A percentile compares a stretch with the other conserved stretches of the same genome.
These are phyloP conservation scores for Avicennia marina DNA, from an alignment of 257 asterid species.

Conservation along the genomic window DNA sequence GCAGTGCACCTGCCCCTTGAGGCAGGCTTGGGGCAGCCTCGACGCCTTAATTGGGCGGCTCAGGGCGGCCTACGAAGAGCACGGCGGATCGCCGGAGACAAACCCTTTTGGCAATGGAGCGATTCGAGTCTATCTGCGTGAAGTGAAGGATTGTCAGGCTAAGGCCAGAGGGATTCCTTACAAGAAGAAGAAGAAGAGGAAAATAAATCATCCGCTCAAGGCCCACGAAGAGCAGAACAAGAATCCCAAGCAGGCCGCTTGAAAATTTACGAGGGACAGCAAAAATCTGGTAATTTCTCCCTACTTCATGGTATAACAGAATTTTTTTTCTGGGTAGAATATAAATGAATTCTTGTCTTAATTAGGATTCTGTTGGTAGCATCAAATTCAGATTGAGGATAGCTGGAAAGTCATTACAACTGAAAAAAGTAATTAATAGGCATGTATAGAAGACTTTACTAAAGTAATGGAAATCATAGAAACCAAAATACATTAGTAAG, in stretches of 20 bases:
- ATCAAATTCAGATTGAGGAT: neutral
- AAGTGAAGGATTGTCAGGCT: conserved; percentile 84
- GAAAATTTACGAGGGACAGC: neutral
- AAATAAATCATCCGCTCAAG: conserved; percentile 19
- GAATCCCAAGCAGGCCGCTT: conserved; percentile 36
- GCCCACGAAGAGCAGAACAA: conserved; percentile 29
- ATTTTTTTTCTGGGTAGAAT: neutral
- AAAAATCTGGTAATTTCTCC: conserved; percentile 6
- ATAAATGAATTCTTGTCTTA: neutral
- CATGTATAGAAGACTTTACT: neutral
- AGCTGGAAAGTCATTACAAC: conserved; percentile 11
- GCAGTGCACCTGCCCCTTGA: conserved; percentile 82
- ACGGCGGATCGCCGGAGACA: conserved; percentile 73
- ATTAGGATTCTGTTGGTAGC: neutral
- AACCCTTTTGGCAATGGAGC: conserved; percentile 84
- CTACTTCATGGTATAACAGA: neutral
- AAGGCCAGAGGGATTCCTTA: conserved; percentile 88
- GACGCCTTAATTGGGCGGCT: conserved; percentile 89
- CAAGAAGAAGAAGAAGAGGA: conserved; percentile 84
- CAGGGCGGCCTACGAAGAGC: conserved; percentile 89
- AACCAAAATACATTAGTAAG: too few species aligned
- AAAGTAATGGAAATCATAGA: neutral
- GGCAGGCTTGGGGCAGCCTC: conserved; percentile 98
- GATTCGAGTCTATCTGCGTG: conserved; percentile 65
- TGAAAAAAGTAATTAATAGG: conserved; percentile 8